phyloP scores from a whole-genome alignment of 2,329 filamentous ascomycete species.

The Aspergillus aculeatus region DNA sequence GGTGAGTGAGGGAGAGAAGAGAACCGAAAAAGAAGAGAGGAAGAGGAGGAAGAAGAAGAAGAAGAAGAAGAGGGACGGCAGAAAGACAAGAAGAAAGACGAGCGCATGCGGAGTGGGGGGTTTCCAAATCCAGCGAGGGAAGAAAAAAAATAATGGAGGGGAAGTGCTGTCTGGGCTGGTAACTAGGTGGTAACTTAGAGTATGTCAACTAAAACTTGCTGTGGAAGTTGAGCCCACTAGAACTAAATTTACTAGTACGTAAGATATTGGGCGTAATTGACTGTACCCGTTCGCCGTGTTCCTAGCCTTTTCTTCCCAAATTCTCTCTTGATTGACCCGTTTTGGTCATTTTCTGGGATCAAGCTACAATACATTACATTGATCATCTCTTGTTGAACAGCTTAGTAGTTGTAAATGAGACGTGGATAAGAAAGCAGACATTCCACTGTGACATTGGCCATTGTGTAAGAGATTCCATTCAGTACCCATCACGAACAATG shows the following conservation, averaged over 20 bases:
- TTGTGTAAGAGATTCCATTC: neutral
- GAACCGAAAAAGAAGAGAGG: constrained; percentile 24
- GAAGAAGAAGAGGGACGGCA: constrained; percentile 10
- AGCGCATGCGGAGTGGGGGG: constrained; percentile 23
- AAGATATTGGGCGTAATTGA: constrained; percentile 8
- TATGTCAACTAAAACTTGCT: neutral
- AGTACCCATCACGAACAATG: neutral
- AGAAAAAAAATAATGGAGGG: constrained; percentile 6
- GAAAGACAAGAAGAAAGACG: constrained; percentile 16
- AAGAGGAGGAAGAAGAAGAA: constrained; percentile 14
- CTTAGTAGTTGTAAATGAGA: neutral
- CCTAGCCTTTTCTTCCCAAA: constrained; percentile 1
- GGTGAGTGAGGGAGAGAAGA: constrained; percentile 22
- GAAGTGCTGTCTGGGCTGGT: no score
- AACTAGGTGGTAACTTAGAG: no score
- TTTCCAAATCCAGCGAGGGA: neutral
- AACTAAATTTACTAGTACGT: constrained; percentile 10
- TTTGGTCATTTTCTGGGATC: neutral
- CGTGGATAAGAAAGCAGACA: neutral
- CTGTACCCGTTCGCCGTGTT: neutral
- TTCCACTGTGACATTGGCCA: neutral
- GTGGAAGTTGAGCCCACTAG: neutral
- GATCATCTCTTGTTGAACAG: neutral
- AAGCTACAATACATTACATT: neutral
- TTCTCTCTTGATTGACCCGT: constrained; percentile 5